Base-by-base conservation (phyloP, 148 eudicot species). In the Vaccinium vitisidaea region DNA sequence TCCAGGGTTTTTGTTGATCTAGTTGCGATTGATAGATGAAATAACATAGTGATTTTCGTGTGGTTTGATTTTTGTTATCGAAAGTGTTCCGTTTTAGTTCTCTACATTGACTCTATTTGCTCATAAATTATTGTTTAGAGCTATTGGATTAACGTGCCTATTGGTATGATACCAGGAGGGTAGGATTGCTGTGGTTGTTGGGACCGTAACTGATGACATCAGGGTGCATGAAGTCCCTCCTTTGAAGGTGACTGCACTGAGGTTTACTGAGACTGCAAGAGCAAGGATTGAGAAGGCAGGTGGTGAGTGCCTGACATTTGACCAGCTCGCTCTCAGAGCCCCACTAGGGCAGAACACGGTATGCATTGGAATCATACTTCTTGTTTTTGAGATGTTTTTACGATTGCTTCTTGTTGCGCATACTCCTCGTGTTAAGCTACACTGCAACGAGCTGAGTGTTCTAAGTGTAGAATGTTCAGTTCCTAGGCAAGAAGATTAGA, bases 341-440 rank as follows among this genome's bases (percentile, higher is more conserved):
- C 93, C 93, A 49, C 93, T 92, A 85, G 93, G 93, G 19, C 93
- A 90, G 89, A 89, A 92, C 87, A 92, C 93, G 88, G 93, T 92
- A 87, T 39, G 70, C 4, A 76, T 19, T 32, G 39, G n/a, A 74
- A 74, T 21, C 30, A 30, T 19, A 19, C 15, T 65, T 13, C 1
- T 16, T 77, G 27, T 43, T 36, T 79, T 10, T 77, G 25, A 2
- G 39, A 70, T 77, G 5, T 11, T 5, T 55, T 23, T 36, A 6
- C 39, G 12, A 13, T 53, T 30, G 36, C 49, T 10, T 21, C 55
- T 52, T 46, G 50, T 13, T 43, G 52, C 8, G 7, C 25, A 43
- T 75, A 8, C 6, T 43, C 70, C 8, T 63, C 3, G 21, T 14
- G 6, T 3, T 6, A 36, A 69, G 46, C 46, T 43, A 43, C 0